Conservation (phyloP, 169 alveolate genomes). For the Cryptosporidium meleagridis region DNA sequence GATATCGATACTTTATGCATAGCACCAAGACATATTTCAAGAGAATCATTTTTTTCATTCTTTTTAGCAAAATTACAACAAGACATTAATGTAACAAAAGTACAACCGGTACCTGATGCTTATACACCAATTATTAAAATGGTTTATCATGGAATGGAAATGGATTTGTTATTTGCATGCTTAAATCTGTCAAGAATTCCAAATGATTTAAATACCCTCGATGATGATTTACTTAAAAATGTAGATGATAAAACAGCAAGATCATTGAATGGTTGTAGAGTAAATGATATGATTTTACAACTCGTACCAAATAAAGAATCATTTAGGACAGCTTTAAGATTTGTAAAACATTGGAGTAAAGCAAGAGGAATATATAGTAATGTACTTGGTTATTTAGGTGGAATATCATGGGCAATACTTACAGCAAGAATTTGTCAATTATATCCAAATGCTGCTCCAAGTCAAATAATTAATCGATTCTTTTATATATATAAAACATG, state of each 20-base stretch:
- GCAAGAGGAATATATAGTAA: constrained; percentile 97
- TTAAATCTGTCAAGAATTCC: constrained; percentile 86
- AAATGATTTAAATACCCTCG: constrained; percentile 81
- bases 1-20: constrained; percentile 98
- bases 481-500: constrained; percentile 91
- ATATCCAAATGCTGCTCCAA: constrained; percentile 94
- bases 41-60: constrained; percentile 92
- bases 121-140: constrained; percentile 96
- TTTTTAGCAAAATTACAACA: constrained; percentile 89
- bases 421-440: constrained; percentile 96
- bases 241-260: constrained; percentile 91
- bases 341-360: constrained; percentile 97
- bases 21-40: constrained; percentile 94
- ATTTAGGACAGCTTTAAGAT: constrained; percentile 93
- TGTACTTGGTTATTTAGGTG: constrained; percentile 94
- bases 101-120: constrained; percentile 95
- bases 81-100: constrained; percentile 90
- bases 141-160: constrained; percentile 92
- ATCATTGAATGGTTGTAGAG: constrained; percentile 93
- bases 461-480: constrained; percentile 92
- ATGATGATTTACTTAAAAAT: constrained; percentile 84
- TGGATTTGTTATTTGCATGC: constrained; percentile 96
- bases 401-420: constrained; percentile 98
- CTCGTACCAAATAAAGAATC: constrained; percentile 93
- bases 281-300: constrained; percentile 92